Percentiles rank a stretch among this genome's conserved stretches.
These are phyloP conservation scores for Porphyrellus sp. DNA, from an alignment of 1,284 basidiomycete species.

Conservation along the genomic window DNA sequence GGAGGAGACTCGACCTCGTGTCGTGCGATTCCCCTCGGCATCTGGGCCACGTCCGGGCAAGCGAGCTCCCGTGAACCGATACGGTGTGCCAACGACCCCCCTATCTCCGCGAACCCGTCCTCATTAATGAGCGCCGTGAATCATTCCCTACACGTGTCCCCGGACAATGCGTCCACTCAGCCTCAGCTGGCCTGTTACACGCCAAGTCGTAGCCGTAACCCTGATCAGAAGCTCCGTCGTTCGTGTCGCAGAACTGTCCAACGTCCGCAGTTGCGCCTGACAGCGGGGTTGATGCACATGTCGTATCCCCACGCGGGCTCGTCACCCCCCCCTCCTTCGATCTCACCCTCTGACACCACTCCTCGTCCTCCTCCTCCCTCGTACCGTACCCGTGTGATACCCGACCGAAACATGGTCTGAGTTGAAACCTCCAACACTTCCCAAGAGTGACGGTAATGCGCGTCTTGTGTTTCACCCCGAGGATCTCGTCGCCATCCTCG, in stretches of 20 bases:
- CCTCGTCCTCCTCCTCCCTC: neutral
- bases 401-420: slow-evolving; percentile 13
- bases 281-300: neutral
- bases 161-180: neutral
- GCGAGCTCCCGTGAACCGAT: slow-evolving; percentile 13
- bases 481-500: slow-evolving; percentile 12
- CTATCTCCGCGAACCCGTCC: slow-evolving; percentile 2
- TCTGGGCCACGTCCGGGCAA: slow-evolving; percentile 3
- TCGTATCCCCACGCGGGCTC: neutral
- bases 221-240: neutral
- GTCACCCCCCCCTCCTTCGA: neutral
- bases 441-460: slow-evolving; percentile 1
- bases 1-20: slow-evolving; percentile 16
- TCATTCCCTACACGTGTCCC: neutral
- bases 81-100: neutral
- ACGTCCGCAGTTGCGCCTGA: neutral
- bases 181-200: too few species aligned
- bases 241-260: neutral
- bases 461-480: slow-evolving; percentile 19
- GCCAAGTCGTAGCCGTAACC: neutral
- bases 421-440: slow-evolving; percentile 5
- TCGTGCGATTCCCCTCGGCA: slow-evolving; percentile 14
- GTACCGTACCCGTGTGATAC: neutral
- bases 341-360: too few species aligned
- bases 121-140: neutral